A percentile compares a stretch with the other conserved stretches of the same genome.
Conservation (phyloP, 2,329 filamentous ascomycete genomes). For the Berkeleyomyces basicola region DNA sequence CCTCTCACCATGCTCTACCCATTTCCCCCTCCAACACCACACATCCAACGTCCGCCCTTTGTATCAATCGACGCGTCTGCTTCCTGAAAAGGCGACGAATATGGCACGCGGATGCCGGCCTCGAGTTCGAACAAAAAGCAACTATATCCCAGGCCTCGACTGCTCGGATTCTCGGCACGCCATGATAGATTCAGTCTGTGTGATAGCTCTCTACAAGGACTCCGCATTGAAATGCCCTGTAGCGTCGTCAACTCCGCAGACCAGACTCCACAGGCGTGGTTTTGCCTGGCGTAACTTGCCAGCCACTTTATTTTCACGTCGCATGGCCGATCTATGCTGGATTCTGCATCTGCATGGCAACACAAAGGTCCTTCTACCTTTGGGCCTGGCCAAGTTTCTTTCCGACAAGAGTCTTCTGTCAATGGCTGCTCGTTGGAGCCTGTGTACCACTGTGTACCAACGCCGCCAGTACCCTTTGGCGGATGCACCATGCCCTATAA, state of each 20-base stretch:
- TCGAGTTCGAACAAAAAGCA: no score
- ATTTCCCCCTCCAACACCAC: constrained; percentile 19
- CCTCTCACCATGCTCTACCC: constrained; percentile 14
- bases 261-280: no score
- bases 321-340: background rate
- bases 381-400: background rate
- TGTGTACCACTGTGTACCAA: background rate
- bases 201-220: no score
- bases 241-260: no score
- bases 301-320: background rate
- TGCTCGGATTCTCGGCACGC: no score
- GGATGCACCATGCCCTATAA: background rate
- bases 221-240: no score
- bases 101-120: no score
- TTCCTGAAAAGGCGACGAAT: no score
- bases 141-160: no score
- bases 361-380: background rate
- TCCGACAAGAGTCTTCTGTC: background rate
- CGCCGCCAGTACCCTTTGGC: background rate
- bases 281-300: background rate
- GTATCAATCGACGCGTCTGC: constrained; percentile 1
- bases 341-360: background rate
- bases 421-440: background rate
- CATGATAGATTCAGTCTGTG: no score
- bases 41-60: constrained; percentile 15